These are phyloP conservation scores for Tulasnella sp. DNA, from an alignment of 768 basidiomycete genomes.

Conservation along the genomic window DNA sequence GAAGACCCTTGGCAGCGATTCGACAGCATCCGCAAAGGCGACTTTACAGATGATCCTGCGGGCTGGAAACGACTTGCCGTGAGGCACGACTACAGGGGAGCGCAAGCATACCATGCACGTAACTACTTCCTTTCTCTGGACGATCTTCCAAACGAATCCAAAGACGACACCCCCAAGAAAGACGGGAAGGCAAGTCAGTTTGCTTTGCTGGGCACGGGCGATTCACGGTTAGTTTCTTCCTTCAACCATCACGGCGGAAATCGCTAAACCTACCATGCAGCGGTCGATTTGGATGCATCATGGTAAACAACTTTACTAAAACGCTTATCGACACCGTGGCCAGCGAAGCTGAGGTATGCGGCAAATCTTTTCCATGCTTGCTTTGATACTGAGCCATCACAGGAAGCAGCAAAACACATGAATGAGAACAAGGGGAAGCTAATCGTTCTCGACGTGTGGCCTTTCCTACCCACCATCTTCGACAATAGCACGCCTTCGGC, in stretches of 20 bases:
- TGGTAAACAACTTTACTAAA: not conserved
- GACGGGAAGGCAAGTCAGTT: too few relatives aligned
- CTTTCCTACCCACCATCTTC: not conserved
- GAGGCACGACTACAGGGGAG: too few relatives aligned
- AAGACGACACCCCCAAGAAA: too few relatives aligned
- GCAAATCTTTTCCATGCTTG: too few relatives aligned
- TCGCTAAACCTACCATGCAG: not conserved
- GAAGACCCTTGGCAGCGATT: not conserved
- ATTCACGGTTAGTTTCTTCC: too few relatives aligned
- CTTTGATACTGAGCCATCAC: not conserved
- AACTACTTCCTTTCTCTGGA: too few relatives aligned
- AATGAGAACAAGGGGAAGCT: not conserved
- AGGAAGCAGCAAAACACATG: not conserved
- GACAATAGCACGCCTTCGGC: not conserved
- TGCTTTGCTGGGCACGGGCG: not conserved
- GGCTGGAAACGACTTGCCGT: not conserved
- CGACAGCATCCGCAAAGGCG: not conserved
- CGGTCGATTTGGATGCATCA: not conserved
- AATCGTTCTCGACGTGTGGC: not conserved
- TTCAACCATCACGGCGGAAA: too few relatives aligned
- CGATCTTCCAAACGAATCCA: too few relatives aligned
- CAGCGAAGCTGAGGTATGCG: not conserved
- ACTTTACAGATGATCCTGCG: not conserved
- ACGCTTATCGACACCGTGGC: not conserved
- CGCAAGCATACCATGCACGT: too few relatives aligned